Evolutionary conservation across 345 rosid genomes (phyloP).

Genomic region (Tarenaya hassleriana): DNA sequence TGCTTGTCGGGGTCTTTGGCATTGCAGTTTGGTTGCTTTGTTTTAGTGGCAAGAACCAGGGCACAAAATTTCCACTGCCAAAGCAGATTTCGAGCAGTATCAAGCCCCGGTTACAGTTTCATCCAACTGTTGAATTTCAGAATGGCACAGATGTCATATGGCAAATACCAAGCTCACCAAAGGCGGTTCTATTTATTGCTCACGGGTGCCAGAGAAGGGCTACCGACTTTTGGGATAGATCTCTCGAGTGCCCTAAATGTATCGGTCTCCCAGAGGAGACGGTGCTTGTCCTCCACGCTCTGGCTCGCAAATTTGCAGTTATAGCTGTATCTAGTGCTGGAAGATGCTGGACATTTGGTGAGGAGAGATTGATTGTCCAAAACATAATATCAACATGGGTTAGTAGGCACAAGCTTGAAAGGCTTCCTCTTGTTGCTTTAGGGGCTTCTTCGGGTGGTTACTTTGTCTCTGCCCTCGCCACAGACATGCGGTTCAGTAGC

Average conservation of each 20-base stretch:
- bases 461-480: slow-evolving; percentile 75
- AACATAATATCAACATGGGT: slow-evolving; percentile 59
- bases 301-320: slow-evolving; percentile 53
- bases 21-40: slow-evolving; percentile 22
- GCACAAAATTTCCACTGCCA: slow-evolving; percentile 16
- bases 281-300: slow-evolving; percentile 51
- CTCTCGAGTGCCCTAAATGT: slow-evolving; percentile 54
- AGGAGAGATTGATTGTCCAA: slow-evolving; percentile 49
- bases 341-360: slow-evolving; percentile 64
- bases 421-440: slow-evolving; percentile 75
- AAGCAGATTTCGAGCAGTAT: slow-evolving; percentile 35
- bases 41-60: slow-evolving; percentile 24
- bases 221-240: slow-evolving; percentile 74
- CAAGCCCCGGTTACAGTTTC: slow-evolving; percentile 28
- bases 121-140: slow-evolving; percentile 50
- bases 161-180: slow-evolving; percentile 72
- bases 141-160: slow-evolving; percentile 72
- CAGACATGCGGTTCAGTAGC: slow-evolving; percentile 53
- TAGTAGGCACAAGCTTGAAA: slow-evolving; percentile 41
- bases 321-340: slow-evolving; percentile 62
- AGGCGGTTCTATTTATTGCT: slow-evolving; percentile 74
- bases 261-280: slow-evolving; percentile 84
- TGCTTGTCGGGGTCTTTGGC: slow-evolving; percentile 25
- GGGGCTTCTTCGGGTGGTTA: slow-evolving; percentile 97
- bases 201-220: slow-evolving; percentile 92